Conservation (phyloP, 306 rosid species). For the Oemleria cerasiformis region DNA sequence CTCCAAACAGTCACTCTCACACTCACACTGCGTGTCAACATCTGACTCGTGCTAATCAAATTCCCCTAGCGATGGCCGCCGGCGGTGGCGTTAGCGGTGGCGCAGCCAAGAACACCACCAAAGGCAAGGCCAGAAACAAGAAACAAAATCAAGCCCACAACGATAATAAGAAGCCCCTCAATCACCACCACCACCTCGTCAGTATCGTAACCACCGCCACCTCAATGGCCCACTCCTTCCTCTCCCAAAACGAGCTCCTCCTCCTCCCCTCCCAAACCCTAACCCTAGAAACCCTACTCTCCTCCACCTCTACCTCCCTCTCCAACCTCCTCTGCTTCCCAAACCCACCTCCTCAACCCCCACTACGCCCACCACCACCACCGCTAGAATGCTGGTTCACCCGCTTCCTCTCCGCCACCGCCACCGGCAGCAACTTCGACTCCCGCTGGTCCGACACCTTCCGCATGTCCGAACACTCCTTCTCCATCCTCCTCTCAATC, state of each 20-base stretch:
- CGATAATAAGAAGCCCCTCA: background rate
- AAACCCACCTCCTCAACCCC: conserved; percentile 23
- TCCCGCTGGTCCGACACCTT: conserved; percentile 54
- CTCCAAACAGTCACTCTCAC: background rate
- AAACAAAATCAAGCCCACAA: background rate
- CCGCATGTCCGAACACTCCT: conserved; percentile 62
- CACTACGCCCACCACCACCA: conserved; percentile 5
- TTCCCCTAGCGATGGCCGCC: conserved; percentile 28
- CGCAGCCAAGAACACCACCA: background rate
- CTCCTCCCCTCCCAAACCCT: conserved; percentile 62
- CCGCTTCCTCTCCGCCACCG: conserved; percentile 48
- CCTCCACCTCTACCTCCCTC: conserved; percentile 40
- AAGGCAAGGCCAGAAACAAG: conserved; percentile 17
- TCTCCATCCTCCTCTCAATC: conserved; percentile 51
- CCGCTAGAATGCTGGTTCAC: conserved; percentile 54
- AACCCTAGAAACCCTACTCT: conserved; percentile 45
- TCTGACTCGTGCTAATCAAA: background rate
- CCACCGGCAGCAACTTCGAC: conserved; percentile 23
- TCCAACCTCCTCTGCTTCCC: conserved; percentile 12
- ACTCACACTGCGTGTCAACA: background rate
- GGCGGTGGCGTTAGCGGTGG: conserved; percentile 8
- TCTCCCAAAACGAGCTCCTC: conserved; percentile 49
- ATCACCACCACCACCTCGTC: conserved; percentile 20
- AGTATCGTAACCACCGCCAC: conserved; percentile 37
- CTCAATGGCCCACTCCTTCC: conserved; percentile 48